These are phyloP conservation scores for Phascolomyces articulosus DNA, from an alignment of 371 early-diverging fungal species.

Conservation along the genomic window DNA sequence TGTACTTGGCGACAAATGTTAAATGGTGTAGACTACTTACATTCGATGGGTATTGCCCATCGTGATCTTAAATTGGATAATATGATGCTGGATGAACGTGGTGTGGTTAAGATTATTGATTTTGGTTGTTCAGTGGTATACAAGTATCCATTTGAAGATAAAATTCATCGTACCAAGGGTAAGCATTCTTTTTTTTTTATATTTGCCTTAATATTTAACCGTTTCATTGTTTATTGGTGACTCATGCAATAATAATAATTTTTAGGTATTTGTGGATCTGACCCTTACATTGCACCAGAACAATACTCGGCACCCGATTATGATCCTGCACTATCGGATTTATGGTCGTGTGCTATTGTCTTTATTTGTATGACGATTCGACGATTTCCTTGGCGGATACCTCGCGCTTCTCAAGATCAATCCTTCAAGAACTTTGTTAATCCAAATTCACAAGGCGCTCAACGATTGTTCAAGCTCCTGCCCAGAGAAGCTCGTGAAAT, in stretches of 20 bases:
- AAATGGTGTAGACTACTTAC: conserved; percentile 71
- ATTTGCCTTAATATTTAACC: no score
- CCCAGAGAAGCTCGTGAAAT: conserved; percentile 46
- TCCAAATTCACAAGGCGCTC: conserved; percentile 35
- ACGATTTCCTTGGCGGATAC: conserved; percentile 70
- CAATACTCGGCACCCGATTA: conserved; percentile 51
- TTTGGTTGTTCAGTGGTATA: conserved; percentile 91
- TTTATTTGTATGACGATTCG: conserved; percentile 70
- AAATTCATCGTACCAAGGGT: conserved; percentile 28
- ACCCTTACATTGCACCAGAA: conserved; percentile 68
- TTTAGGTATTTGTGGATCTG: conserved; percentile 55
- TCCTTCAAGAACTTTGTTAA: conserved; percentile 49
- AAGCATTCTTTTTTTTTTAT: neutral
- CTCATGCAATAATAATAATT: neutral
- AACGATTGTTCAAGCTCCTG: conserved; percentile 46
- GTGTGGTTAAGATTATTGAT: conserved; percentile 86
- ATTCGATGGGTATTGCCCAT: conserved; percentile 79
- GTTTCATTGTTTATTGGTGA: neutral
- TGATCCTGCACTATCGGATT: conserved; percentile 61
- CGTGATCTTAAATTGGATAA: conserved; percentile 91
- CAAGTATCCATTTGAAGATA: conserved; percentile 63
- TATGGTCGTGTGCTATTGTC: conserved; percentile 77
- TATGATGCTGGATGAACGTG: conserved; percentile 65
- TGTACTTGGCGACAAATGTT: conserved; percentile 77
- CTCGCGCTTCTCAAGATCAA: conserved; percentile 44